Percentiles rank a stretch among this genome's conserved stretches.
phyloP scores from a whole-genome alignment of 345 rosid genomes.

The Pistacia atlantica region DNA sequence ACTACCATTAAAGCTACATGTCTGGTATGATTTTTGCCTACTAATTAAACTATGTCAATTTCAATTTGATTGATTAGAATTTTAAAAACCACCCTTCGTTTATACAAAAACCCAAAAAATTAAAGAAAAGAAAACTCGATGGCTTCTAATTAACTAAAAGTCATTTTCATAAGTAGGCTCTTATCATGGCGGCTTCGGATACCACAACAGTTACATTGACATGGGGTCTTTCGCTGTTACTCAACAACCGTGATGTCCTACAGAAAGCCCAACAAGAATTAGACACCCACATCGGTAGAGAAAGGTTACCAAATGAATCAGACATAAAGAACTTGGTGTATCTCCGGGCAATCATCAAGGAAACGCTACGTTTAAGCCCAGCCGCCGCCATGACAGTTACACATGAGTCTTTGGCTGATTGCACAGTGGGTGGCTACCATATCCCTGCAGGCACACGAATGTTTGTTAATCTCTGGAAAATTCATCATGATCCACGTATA shows the following conservation, averaged over 20 bases:
- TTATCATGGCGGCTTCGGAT: slow-evolving; percentile 45
- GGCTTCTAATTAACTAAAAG: too few relatives aligned
- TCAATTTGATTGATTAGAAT: too few relatives aligned
- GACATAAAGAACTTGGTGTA: slow-evolving; percentile 38
- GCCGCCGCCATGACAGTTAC: slow-evolving; percentile 35
- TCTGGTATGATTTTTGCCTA: slow-evolving; percentile 19
- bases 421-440: slow-evolving; percentile 34
- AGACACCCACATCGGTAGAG: slow-evolving; percentile 39
- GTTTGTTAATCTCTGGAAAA: slow-evolving; percentile 28
- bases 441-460: slow-evolving; percentile 41
- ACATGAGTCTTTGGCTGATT: slow-evolving; percentile 44
- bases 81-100: too few relatives aligned
- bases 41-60: too few relatives aligned
- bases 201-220: slow-evolving; percentile 40
- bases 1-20: slow-evolving; percentile 35
- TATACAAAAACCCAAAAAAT: too few relatives aligned
- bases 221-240: slow-evolving; percentile 46
- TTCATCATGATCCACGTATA: slow-evolving; percentile 35
- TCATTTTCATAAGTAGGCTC: slow-evolving; percentile 20
- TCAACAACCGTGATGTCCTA: slow-evolving; percentile 36
- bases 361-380: slow-evolving; percentile 45
- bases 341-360: slow-evolving; percentile 47
- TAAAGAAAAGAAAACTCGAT: too few relatives aligned
- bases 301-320: slow-evolving; percentile 27
- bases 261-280: slow-evolving; percentile 43